A percentile compares a stretch with the other conserved stretches of the same genome.
Conservation (phyloP, 768 basidiomycete genomes). For the Leucocoprinus sp. region DNA sequence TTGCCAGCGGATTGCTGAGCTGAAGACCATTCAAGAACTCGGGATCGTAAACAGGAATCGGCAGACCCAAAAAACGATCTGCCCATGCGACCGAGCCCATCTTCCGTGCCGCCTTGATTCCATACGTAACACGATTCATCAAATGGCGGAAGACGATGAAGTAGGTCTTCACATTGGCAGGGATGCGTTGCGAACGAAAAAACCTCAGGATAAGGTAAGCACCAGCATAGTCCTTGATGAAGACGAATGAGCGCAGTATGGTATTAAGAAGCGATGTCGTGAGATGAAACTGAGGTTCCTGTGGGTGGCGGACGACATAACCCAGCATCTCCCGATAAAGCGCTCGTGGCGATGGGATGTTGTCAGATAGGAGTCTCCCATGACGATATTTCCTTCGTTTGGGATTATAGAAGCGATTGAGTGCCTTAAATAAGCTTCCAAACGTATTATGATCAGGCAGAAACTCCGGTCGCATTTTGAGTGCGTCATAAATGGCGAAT, state of each 20-base stretch:
- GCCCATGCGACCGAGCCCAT: slow-evolving; percentile 17
- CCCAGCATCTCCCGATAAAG: slow-evolving; percentile 39
- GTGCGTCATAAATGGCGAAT: slow-evolving; percentile 5
- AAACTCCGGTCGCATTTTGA: not conserved
- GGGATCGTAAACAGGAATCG: slow-evolving; percentile 4
- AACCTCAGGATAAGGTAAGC: slow-evolving; percentile 32
- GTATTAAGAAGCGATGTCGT: slow-evolving; percentile 30
- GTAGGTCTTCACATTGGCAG: slow-evolving; percentile 30
- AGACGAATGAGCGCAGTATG: slow-evolving; percentile 37
- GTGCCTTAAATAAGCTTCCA: slow-evolving; percentile 4
- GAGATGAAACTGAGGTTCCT: slow-evolving; percentile 17
- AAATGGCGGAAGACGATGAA: slow-evolving; percentile 31
- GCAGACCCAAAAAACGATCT: slow-evolving; percentile 21
- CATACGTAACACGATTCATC: slow-evolving; percentile 20
- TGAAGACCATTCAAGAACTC: not conserved
- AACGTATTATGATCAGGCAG: slow-evolving; percentile 3
- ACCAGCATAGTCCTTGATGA: slow-evolving; percentile 37
- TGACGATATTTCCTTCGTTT: slow-evolving; percentile 2
- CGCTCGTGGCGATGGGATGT: slow-evolving; percentile 23
- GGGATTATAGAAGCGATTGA: slow-evolving; percentile 7
- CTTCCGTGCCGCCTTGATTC: slow-evolving; percentile 13
- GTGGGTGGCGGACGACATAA: slow-evolving; percentile 14
- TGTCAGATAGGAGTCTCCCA: not conserved
- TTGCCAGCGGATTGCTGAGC: not conserved
- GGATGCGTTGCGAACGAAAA: slow-evolving; percentile 21